Conservation (phyloP, 192 early-diverging fungal genomes). For the Diversispora eburnea region DNA sequence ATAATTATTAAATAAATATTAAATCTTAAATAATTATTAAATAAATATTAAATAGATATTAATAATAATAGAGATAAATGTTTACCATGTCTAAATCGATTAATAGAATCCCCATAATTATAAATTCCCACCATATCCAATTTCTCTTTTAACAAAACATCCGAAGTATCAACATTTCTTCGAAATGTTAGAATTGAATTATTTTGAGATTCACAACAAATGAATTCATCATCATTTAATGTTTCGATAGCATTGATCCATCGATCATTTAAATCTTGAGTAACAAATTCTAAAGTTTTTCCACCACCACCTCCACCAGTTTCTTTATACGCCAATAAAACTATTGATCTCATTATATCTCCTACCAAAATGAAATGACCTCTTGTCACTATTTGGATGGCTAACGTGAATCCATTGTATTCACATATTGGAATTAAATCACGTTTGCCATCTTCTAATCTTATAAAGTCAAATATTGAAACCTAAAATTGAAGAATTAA, state of each 20-base stretch:
- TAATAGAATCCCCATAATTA: slow-evolving; percentile 81
- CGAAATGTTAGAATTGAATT: slow-evolving; percentile 64
- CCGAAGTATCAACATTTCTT: slow-evolving; percentile 46
- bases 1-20: too few relatives aligned
- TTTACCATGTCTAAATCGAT: slow-evolving; percentile 71
- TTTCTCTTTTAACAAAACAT: slow-evolving; percentile 50
- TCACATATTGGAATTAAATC: slow-evolving; percentile 33
- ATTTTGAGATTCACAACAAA: slow-evolving; percentile 55
- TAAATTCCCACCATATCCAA: slow-evolving; percentile 63
- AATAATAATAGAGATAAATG: not conserved
- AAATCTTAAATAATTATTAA: too few relatives aligned
- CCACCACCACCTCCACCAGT: slow-evolving; percentile 1
- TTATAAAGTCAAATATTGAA: slow-evolving; percentile 29
- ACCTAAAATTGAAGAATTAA: slow-evolving; percentile 22
- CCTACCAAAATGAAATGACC: slow-evolving; percentile 76
- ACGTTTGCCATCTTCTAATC: slow-evolving; percentile 3
- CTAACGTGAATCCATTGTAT: slow-evolving; percentile 43
- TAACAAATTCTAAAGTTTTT: too few relatives aligned
- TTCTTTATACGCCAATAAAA: slow-evolving; percentile 53
- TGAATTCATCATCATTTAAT: slow-evolving; percentile 55
- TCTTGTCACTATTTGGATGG: slow-evolving; percentile 52
- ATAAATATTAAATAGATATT: too few relatives aligned
- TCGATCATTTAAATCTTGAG: slow-evolving; percentile 57
- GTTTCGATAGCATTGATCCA: too few relatives aligned
- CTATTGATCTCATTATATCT: slow-evolving; percentile 79